Percentiles rank a stretch among this genome's conserved stretches.
Evolutionary conservation across 495 filamentous ascomycete genomes (phyloP).

Genomic region (Delitschia confertaspora): DNA sequence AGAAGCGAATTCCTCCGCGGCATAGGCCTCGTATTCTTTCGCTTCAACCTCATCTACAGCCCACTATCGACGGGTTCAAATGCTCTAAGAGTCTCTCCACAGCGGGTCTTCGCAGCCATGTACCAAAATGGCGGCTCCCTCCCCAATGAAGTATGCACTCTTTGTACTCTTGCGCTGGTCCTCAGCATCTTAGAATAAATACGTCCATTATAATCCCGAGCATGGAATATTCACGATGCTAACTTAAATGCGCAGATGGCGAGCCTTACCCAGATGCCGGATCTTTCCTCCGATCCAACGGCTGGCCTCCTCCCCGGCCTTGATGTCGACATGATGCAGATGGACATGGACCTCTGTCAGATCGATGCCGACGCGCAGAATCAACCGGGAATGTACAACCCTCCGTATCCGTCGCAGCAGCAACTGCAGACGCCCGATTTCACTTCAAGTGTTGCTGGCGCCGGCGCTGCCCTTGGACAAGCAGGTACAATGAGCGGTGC

Average conservation of each 20-base stretch:
- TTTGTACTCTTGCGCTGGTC: not conserved
- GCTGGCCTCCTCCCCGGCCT: slow-evolving; percentile 15
- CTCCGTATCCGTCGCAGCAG: slow-evolving; percentile 4
- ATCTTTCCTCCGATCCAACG: slow-evolving; percentile 3
- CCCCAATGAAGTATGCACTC: slow-evolving; percentile 16
- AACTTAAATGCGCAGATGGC: slow-evolving; percentile 13
- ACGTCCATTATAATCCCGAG: too few relatives aligned
- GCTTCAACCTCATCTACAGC: too few relatives aligned
- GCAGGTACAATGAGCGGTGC: slow-evolving; percentile 38
- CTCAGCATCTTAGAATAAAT: not conserved
- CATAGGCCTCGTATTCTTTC: too few relatives aligned
- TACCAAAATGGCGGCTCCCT: slow-evolving; percentile 24
- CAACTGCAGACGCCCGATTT: slow-evolving; percentile 19
- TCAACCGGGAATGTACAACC: slow-evolving; percentile 9
- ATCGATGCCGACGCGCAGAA: slow-evolving; percentile 19
- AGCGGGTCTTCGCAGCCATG: slow-evolving; percentile 15
- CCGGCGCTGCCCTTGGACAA: slow-evolving; percentile 22
- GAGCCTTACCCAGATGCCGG: slow-evolving; percentile 12
- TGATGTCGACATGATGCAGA: slow-evolving; percentile 22
- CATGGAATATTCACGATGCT: slow-evolving; percentile 8
- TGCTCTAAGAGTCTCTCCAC: too few relatives aligned
- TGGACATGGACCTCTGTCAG: slow-evolving; percentile 32
- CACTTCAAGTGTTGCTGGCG: slow-evolving; percentile 12
- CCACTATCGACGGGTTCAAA: too few relatives aligned
- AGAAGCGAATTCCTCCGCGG: too few relatives aligned